Conservation (phyloP, 139 green algal genomes). For the Auxenochlorella protothecoides region DNA sequence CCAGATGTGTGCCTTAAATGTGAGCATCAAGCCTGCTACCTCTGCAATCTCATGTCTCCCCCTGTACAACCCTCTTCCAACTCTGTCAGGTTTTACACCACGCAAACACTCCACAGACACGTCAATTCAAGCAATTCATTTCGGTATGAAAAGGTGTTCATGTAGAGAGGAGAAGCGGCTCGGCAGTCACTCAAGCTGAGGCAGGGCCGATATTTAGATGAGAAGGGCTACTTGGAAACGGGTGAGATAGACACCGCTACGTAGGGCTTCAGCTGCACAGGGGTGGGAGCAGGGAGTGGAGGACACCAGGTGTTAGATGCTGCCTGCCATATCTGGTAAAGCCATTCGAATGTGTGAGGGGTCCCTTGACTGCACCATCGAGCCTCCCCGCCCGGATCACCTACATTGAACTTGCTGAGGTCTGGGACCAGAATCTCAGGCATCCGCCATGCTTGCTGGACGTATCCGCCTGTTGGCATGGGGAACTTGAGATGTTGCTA, state of each 20-base stretch:
- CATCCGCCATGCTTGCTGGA: neutral
- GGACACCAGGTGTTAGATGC: neutral
- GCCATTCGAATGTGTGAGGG: neutral
- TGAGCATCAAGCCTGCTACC: no score
- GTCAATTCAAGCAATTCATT: no score
- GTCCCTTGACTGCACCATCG: neutral
- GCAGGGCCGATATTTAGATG: neutral
- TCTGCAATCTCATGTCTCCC: no score
- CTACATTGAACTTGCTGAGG: neutral
- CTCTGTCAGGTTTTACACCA: no score
- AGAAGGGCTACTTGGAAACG: neutral
- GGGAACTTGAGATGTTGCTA: neutral
- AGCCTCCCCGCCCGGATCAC: neutral
- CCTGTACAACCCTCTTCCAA: no score
- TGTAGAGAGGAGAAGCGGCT: no score
- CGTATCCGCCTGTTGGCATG: neutral
- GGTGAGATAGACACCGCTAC: neutral
- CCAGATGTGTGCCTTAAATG: no score
- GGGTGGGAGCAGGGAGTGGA: neutral
- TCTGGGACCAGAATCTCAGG: constrained; percentile 1
- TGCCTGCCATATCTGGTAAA: neutral
- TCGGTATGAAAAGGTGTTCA: no score
- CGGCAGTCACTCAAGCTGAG: no score
- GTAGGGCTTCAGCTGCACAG: constrained; percentile 12
- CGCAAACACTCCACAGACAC: no score